Conservation (phyloP, 2,329 filamentous ascomycete species). For the Aspergillus sp. region DNA sequence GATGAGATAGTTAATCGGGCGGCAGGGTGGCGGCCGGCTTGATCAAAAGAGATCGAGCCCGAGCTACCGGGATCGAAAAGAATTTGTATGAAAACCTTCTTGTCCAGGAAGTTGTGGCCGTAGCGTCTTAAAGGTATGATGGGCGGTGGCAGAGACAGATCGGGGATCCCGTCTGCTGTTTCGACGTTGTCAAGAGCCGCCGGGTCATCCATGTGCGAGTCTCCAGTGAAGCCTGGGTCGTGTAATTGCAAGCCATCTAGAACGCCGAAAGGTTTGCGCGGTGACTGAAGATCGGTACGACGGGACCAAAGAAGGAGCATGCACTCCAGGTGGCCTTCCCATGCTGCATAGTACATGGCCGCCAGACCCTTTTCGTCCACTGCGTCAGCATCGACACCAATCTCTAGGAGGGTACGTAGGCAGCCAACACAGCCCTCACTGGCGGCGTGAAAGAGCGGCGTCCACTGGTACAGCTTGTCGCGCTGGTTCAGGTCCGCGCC, state of each 20-base stretch:
- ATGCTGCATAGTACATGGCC: conserved; percentile 97
- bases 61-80: conserved; percentile 69
- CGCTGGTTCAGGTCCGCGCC: conserved; percentile 88
- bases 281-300: conserved; percentile 20
- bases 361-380: conserved; percentile 90
- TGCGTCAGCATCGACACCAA: conserved; percentile 74
- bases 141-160: conserved; percentile 86
- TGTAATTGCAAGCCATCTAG: conserved; percentile 35
- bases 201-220: conserved; percentile 29
- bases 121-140: conserved; percentile 94
- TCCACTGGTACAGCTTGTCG: conserved; percentile 97
- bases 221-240: conserved; percentile 24
- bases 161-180: conserved; percentile 77
- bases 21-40: conserved; percentile 93
- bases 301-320: conserved; percentile 74
- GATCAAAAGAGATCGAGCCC: conserved; percentile 89
- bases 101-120: conserved; percentile 97
- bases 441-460: conserved; percentile 90
- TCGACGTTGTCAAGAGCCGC: conserved; percentile 65
- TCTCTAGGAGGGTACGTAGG: conserved; percentile 74
- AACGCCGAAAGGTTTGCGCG: conserved; percentile 33
- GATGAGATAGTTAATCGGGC: conserved; percentile 94
- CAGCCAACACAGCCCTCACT: conserved; percentile 94
- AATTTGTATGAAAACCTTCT: conserved; percentile 93
- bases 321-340: conserved; percentile 94